These are phyloP conservation scores for Gymnopilus junonius DNA, from an alignment of 768 basidiomycete species.

Conservation along the genomic window DNA sequence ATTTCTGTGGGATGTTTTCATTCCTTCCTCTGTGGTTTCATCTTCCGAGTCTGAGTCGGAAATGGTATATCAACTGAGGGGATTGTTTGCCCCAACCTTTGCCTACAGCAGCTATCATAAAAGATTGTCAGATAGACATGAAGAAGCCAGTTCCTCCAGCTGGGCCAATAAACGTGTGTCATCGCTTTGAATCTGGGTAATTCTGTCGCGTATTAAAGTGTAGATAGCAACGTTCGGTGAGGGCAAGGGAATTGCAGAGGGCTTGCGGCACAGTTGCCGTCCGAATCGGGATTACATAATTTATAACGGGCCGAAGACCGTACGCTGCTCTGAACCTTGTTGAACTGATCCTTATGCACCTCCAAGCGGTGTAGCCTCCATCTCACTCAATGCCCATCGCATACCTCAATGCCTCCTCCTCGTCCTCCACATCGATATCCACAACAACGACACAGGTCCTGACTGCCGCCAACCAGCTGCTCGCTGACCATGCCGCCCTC, in stretches of 20 bases:
- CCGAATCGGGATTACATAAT: too few species aligned
- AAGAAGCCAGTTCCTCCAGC: background rate
- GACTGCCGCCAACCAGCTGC: slow-evolving; percentile 64
- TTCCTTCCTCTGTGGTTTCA: too few species aligned
- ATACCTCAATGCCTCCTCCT: background rate
- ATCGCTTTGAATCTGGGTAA: background rate
- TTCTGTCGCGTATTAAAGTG: background rate
- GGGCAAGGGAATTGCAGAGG: too few species aligned
- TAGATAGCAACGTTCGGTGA: too few species aligned
- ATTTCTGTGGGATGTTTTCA: too few species aligned
- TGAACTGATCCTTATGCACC: background rate
- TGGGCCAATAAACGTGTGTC: background rate
- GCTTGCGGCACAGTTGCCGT: too few species aligned
- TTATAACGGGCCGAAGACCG: too few species aligned
- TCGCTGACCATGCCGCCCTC: slow-evolving; percentile 64
- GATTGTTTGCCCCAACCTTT: background rate
- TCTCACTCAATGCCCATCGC: background rate
- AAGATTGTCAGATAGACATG: too few species aligned
- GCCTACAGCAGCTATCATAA: background rate
- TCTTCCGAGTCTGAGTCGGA: too few species aligned
- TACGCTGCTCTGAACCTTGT: too few species aligned
- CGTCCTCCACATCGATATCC: background rate
- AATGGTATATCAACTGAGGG: too few species aligned
- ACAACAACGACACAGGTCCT: slow-evolving; percentile 53
- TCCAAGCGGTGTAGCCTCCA: background rate